phyloP scores from a whole-genome alignment of 495 filamentous ascomycete genomes.

The Penicillium roqueforti region DNA sequence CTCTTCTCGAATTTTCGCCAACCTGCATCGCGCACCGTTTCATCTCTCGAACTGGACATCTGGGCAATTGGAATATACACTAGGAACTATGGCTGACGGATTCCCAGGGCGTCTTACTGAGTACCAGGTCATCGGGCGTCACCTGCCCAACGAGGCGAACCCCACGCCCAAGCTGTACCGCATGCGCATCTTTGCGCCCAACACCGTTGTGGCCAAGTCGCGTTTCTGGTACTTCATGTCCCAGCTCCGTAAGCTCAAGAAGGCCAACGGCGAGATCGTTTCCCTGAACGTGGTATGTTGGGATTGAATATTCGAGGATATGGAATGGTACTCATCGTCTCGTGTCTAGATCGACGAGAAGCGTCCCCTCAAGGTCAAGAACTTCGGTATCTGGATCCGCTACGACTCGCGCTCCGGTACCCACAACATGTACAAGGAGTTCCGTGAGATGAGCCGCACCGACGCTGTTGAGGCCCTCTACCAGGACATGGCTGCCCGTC shows the following conservation, averaged over 20 bases:
- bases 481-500: conserved; percentile 98
- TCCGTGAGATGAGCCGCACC: conserved; percentile 93
- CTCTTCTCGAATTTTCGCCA: conserved; percentile 4
- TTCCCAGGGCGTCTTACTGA: conserved; percentile 90
- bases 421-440: conserved; percentile 99
- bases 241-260: conserved; percentile 99
- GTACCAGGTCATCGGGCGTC: conserved; percentile 99
- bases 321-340: conserved; percentile 18
- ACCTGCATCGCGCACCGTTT: conserved; percentile 22
- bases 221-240: conserved; percentile 99
- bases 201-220: conserved; percentile 96
- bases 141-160: conserved; percentile 93
- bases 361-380: conserved; percentile 98
- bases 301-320: not conserved
- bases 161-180: conserved; percentile 97
- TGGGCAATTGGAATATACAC: conserved; percentile 7
- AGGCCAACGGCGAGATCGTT: conserved; percentile 98
- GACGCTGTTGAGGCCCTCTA: conserved; percentile 96
- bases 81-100: conserved; percentile 32
- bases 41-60: conserved; percentile 12
- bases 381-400: conserved; percentile 99
- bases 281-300: conserved; percentile 84
- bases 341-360: conserved; percentile 85
- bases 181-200: conserved; percentile 99
- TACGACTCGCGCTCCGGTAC: conserved; percentile 99